phyloP scores from a whole-genome alignment of 1,284 basidiomycete genomes.

The Exsudoporus floridanus region DNA sequence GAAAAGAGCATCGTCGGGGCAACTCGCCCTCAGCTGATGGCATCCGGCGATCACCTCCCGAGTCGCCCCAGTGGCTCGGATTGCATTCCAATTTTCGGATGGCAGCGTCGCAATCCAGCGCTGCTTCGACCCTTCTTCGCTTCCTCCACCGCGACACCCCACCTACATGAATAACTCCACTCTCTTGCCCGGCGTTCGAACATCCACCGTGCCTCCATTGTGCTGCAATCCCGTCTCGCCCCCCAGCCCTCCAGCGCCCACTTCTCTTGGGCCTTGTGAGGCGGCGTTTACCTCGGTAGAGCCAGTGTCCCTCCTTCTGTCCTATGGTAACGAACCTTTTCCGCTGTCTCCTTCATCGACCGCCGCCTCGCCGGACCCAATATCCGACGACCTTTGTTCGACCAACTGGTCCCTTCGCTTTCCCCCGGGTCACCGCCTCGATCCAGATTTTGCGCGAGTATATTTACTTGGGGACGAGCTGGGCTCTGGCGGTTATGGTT shows the following conservation, averaged over 20 bases:
- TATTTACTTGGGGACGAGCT: slow-evolving; percentile 81
- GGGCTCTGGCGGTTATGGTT: slow-evolving; percentile 89
- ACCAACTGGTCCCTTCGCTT: slow-evolving; percentile 57
- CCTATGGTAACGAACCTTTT: slow-evolving; percentile 8
- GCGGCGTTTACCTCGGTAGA: neutral
- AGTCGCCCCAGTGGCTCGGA: neutral
- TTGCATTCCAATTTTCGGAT: slow-evolving; percentile 29
- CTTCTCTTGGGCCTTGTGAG: neutral
- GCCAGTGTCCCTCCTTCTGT: slow-evolving; percentile 30
- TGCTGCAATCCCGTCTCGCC: neutral
- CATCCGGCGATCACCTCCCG: slow-evolving; percentile 18
- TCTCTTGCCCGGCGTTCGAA: neutral
- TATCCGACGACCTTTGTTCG: slow-evolving; percentile 29
- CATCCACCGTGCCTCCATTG: neutral
- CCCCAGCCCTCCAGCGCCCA: neutral
- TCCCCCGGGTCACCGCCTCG: slow-evolving; percentile 60
- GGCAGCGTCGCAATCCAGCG: neutral
- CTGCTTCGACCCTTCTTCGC: neutral
- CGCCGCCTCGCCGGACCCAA: neutral
- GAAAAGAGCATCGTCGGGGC: slow-evolving; percentile 27
- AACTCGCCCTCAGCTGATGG: slow-evolving; percentile 18
- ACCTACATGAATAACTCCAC: neutral
- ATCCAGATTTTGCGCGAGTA: slow-evolving; percentile 60
- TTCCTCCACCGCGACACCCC: slow-evolving; percentile 7
- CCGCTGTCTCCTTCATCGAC: slow-evolving; percentile 2